A percentile compares a stretch with the other conserved stretches of the same genome.
Evolutionary conservation across 2,329 filamentous ascomycete genomes (phyloP).

Genomic region (Aureobasidium sp.): DNA sequence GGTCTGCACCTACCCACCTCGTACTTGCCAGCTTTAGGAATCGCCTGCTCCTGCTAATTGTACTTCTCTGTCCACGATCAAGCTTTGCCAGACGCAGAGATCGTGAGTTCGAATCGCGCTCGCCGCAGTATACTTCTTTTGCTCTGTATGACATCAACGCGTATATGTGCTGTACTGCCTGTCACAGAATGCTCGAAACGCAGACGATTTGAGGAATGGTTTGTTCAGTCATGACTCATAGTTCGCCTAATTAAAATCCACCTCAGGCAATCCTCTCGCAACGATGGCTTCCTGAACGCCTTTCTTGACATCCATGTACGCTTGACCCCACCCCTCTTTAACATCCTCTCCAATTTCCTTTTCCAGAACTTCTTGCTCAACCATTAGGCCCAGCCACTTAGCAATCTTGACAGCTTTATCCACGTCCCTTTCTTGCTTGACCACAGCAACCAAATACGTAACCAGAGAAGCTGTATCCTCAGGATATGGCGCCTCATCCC

Average conservation of each 20-base stretch:
- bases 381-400: constrained; percentile 52
- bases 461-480: constrained; percentile 71
- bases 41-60: background rate
- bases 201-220: too few relatives aligned
- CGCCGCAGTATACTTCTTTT: background rate
- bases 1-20: background rate
- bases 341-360: constrained; percentile 15
- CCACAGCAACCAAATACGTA: constrained; percentile 64
- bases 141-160: background rate
- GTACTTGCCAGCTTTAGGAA: background rate
- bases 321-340: constrained; percentile 29
- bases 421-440: constrained; percentile 66
- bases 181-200: background rate
- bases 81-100: background rate
- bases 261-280: constrained; percentile 38
- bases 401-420: constrained; percentile 64
- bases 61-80: background rate
- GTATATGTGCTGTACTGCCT: background rate
- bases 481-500: constrained; percentile 64
- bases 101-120: background rate
- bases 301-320: constrained; percentile 34
- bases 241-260: constrained; percentile 31
- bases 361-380: constrained; percentile 24
- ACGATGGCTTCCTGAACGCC: constrained; percentile 37
- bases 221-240: background rate